Evolutionary conservation across 495 filamentous ascomycete species (phyloP), one percentile per base, ranked within the genome.

Genomic region (Xylaria bambusicola): DNA sequence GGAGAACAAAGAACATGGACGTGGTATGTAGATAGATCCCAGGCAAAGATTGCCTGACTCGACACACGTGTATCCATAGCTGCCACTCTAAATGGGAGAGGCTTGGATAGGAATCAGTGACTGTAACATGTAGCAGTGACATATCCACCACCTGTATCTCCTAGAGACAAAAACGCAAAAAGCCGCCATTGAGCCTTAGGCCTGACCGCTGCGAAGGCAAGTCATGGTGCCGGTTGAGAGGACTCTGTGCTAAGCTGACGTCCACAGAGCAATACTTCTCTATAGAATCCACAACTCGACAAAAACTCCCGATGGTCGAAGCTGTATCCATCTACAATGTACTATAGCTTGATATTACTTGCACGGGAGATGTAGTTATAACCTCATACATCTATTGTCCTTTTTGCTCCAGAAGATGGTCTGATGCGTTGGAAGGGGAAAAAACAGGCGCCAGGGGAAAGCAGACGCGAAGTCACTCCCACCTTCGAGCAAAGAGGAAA

Each of bases 1-100:
- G 68, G 72, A 70, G 66, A 75, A 77, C 75, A 77, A 78, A 80
- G 75, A 75, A 51, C 60, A 65, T 62, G 61, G 56, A 58, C 54
- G 60, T 66, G 62, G 70, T 66, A 62, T 68, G 62, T 62, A 63
- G 71, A 70, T 66, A 62, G 63, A 65, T 68, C 69, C 67, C 60
- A 65, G 67, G 62, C 69, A 66, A 59, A 68, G 56, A 63, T 68
- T 68, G 62, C 72, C 73, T 75, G 75, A 80, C 77, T 80, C 77
- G 77, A 74, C 74, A 78, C 75, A 79, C 75, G 75, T 78, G 76
- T 68, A 68, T 61, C 68, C 58, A 64, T 71, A 61, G 56, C 54
- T 65, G 29, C 35, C 57, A 62, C 60, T 51, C 42, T 59, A 50
- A 64, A 56, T 56, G 51, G 59, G 49, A 62, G 60, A 64, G 38